These are phyloP conservation scores for Penicillium sclerotiorum DNA, from an alignment of 2,329 filamentous ascomycete species.

Conservation along the genomic window DNA sequence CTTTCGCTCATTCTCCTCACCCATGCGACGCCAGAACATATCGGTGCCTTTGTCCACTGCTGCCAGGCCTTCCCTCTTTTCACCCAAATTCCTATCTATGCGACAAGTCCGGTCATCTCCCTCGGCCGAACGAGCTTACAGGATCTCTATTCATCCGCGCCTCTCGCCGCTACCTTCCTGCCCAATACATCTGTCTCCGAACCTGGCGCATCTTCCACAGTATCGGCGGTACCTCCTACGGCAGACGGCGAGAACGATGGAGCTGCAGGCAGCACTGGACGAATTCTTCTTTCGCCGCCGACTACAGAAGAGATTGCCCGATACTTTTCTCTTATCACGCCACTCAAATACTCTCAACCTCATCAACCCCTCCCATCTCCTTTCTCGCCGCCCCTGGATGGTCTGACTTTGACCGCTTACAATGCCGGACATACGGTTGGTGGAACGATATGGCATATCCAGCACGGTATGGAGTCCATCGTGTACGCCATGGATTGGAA, in stretches of 20 bases:
- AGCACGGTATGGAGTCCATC: slow-evolving; percentile 93
- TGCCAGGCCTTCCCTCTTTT: slow-evolving; percentile 75
- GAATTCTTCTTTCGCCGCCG: slow-evolving; percentile 68
- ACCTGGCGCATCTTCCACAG: slow-evolving; percentile 50
- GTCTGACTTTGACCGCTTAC: slow-evolving; percentile 93
- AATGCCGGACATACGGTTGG: slow-evolving; percentile 94
- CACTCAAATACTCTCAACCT: slow-evolving; percentile 94
- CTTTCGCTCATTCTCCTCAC: slow-evolving; percentile 93
- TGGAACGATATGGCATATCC: slow-evolving; percentile 98
- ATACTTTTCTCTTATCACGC: slow-evolving; percentile 88
- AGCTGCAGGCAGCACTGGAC: slow-evolving; percentile 30
- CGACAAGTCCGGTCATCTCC: slow-evolving; percentile 89
- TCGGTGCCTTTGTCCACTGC: slow-evolving; percentile 63
- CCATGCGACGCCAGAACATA: slow-evolving; percentile 86
- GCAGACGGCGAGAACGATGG: slow-evolving; percentile 31
- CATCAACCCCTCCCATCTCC: slow-evolving; percentile 86
- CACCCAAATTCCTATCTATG: slow-evolving; percentile 89
- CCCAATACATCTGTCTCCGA: slow-evolving; percentile 69
- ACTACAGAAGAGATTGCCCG: slow-evolving; percentile 85
- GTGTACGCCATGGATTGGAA: slow-evolving; percentile 99
- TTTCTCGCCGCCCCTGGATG: slow-evolving; percentile 85
- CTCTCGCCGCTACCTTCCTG: slow-evolving; percentile 83
- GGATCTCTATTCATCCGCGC: slow-evolving; percentile 88
- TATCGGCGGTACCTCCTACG: slow-evolving; percentile 34
- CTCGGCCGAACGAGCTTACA: slow-evolving; percentile 88